Conservation (phyloP, 164 flowering plant species). For the Saururus chinensis region DNA sequence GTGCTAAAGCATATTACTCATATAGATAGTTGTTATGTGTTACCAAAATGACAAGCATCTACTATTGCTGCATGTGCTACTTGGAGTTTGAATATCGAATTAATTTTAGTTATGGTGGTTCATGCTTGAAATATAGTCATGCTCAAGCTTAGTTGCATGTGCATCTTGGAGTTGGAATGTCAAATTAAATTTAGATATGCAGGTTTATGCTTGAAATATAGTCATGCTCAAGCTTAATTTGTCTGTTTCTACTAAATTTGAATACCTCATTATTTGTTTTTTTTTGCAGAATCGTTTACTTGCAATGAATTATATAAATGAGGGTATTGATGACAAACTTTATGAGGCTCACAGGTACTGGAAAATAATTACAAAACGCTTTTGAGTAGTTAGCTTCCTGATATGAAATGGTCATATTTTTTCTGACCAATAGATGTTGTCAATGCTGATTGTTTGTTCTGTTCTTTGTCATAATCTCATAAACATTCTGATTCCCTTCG, state of each 20-base stretch:
- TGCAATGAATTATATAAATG: conserved; percentile 96
- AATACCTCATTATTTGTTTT: neutral
- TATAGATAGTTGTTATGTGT: too few relatives aligned
- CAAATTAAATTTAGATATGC: neutral
- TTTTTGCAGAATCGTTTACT: conserved; percentile 86
- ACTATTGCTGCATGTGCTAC: neutral
- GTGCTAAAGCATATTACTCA: too few relatives aligned
- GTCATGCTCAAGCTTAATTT: too few relatives aligned
- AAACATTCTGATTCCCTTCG: too few relatives aligned
- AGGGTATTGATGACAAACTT: conserved; percentile 83
- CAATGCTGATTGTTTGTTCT: too few relatives aligned
- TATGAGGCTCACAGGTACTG: conserved; percentile 94
- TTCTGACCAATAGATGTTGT: neutral
- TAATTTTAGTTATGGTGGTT: neutral
- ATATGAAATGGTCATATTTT: too few relatives aligned
- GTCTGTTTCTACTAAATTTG: neutral
- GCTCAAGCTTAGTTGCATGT: too few relatives aligned
- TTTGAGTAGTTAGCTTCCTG: neutral
- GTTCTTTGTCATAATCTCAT: too few relatives aligned
- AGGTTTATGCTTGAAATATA: neutral
- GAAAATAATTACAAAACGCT: neutral
- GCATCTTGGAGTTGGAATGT: too few relatives aligned
- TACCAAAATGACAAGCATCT: neutral
- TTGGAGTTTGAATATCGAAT: neutral
- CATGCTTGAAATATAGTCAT: neutral